Percentiles rank a stretch among this genome's conserved stretches.
phyloP scores from a whole-genome alignment of 2,329 filamentous ascomycete species.

The Fusarium sp. region DNA sequence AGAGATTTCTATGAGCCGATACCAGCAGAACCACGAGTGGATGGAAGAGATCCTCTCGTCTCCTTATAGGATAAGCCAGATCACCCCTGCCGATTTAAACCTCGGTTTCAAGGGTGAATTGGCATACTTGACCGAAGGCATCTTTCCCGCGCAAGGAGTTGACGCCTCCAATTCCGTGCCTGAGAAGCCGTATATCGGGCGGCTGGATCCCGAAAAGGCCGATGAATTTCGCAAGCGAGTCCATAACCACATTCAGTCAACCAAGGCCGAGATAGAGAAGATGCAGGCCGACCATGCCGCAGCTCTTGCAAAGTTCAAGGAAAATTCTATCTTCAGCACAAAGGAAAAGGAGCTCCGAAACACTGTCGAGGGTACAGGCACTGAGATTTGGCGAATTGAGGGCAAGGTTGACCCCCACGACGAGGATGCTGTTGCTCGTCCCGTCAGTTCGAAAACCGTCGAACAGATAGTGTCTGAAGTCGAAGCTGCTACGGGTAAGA shows the following conservation, averaged over 20 bases:
- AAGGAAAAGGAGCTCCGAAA: slow-evolving; percentile 80
- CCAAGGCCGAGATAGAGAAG: slow-evolving; percentile 82
- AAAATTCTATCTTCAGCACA: slow-evolving; percentile 72
- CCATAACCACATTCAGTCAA: slow-evolving; percentile 73
- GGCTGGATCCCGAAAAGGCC: slow-evolving; percentile 77
- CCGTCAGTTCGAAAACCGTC: slow-evolving; percentile 60
- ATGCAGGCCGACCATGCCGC: slow-evolving; percentile 83
- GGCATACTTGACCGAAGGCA: slow-evolving; percentile 80
- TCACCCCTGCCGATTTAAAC: slow-evolving; percentile 85
- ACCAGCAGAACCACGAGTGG: slow-evolving; percentile 97
- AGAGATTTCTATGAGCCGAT: slow-evolving; percentile 86
- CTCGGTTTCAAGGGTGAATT: slow-evolving; percentile 86
- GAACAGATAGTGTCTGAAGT: slow-evolving; percentile 80
- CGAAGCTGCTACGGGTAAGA: slow-evolving; percentile 73
- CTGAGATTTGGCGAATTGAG: slow-evolving; percentile 71
- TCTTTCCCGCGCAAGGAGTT: slow-evolving; percentile 74
- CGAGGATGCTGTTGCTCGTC: slow-evolving; percentile 50
- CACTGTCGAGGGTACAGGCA: slow-evolving; percentile 66
- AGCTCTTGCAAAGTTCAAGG: slow-evolving; percentile 77
- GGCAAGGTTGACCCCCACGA: slow-evolving; percentile 60
- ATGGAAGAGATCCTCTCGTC: slow-evolving; percentile 97
- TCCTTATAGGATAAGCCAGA: slow-evolving; percentile 84
- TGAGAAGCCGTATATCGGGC: slow-evolving; percentile 67
- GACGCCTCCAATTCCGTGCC: slow-evolving; percentile 55
- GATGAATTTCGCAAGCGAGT: slow-evolving; percentile 86